These are phyloP conservation scores for Crepidotus variabilis DNA, from an alignment of 768 basidiomycete species.

Conservation along the genomic window DNA sequence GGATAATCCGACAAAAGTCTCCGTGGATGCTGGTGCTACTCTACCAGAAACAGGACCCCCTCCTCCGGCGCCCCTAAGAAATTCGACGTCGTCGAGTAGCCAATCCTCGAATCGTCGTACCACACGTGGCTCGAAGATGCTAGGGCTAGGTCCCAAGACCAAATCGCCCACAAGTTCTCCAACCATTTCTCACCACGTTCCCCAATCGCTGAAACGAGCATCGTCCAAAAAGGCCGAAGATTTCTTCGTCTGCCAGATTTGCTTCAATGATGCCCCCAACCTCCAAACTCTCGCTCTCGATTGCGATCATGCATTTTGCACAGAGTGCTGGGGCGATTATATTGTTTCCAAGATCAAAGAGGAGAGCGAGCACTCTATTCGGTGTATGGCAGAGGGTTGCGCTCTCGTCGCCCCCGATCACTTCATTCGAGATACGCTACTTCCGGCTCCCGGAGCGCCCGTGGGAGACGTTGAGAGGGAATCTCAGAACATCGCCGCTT, in stretches of 20 bases:
- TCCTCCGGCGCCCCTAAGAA: constrained; percentile 25
- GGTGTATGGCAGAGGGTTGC: constrained; percentile 83
- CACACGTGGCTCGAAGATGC: constrained; percentile 34
- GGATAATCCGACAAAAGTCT: constrained; percentile 78
- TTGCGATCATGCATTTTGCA: constrained; percentile 86
- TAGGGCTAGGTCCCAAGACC: constrained; percentile 31
- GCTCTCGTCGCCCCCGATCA: constrained; percentile 58
- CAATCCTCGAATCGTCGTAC: constrained; percentile 27
- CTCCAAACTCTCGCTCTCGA: constrained; percentile 63
- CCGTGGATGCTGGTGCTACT: constrained; percentile 69
- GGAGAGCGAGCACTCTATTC: constrained; percentile 68
- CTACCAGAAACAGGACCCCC: constrained; percentile 39
- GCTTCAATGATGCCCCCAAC: constrained; percentile 72
- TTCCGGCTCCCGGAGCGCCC: constrained; percentile 24
- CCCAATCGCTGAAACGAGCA: constrained; percentile 25
- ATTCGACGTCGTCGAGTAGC: constrained; percentile 17
- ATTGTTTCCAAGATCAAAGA: constrained; percentile 75
- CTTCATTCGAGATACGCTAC: constrained; percentile 57
- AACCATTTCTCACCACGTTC: constrained; percentile 17
- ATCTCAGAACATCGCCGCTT: constrained; percentile 46
- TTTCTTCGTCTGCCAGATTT: constrained; percentile 88
- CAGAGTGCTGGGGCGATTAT: constrained; percentile 82
- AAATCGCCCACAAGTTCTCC: constrained; percentile 23
- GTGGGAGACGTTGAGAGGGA: constrained; percentile 21
- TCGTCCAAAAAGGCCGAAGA: constrained; percentile 29